Conservation (phyloP, 2,329 filamentous ascomycete genomes). For the Exophiala xenobiotica region DNA sequence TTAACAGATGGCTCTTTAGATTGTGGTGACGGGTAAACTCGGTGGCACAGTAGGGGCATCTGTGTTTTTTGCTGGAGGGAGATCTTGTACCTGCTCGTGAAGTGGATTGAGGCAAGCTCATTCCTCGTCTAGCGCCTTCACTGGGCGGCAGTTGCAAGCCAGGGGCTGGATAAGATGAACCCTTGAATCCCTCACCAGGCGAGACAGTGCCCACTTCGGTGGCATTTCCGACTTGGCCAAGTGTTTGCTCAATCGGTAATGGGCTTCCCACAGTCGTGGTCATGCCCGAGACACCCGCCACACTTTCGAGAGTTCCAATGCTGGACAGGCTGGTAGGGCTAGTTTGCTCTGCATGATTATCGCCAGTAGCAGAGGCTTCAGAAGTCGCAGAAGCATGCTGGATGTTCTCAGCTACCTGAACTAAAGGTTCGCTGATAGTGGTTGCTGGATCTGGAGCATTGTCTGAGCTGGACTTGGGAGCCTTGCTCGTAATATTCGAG, state of each 20-base stretch:
- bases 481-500: conserved; percentile 36
- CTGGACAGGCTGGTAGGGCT: conserved; percentile 55
- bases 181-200: conserved; percentile 49
- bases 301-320: conserved; percentile 53
- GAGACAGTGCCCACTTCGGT: conserved; percentile 40
- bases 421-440: conserved; percentile 50
- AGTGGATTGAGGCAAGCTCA: conserved; percentile 58
- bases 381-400: conserved; percentile 46
- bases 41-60: conserved; percentile 92
- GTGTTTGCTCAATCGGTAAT: conserved; percentile 46
- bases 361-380: conserved; percentile 37
- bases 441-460: conserved; percentile 37
- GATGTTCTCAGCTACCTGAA: conserved; percentile 49
- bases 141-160: conserved; percentile 47
- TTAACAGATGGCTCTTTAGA: conserved; percentile 93
- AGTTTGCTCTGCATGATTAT: conserved; percentile 47
- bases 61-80: conserved; percentile 82
- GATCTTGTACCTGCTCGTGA: conserved; percentile 64
- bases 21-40: conserved; percentile 98
- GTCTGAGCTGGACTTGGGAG: conserved; percentile 15
- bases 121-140: conserved; percentile 55
- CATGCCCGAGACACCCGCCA: conserved; percentile 50
- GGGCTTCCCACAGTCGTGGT: conserved; percentile 50
- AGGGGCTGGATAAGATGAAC: conserved; percentile 66
- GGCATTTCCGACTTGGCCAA: conserved; percentile 37